These are phyloP conservation scores for Cicer cuneatum DNA, from an alignment of 306 rosid genomes.

Conservation along the genomic window DNA sequence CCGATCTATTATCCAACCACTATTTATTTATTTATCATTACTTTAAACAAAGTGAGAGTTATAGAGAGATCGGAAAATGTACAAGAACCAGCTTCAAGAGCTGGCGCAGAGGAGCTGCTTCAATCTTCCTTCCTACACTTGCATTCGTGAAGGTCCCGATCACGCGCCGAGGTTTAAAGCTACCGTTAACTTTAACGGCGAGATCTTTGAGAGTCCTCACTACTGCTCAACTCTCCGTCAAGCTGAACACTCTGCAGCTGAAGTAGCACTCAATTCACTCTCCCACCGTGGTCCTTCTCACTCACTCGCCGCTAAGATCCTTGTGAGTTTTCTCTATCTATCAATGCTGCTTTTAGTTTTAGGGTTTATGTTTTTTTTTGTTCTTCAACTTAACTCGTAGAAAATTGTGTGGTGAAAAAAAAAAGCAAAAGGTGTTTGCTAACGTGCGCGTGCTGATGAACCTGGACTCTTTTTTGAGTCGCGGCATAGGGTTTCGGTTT, in stretches of 20 bases:
- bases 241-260: conserved; percentile 92
- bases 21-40: not conserved
- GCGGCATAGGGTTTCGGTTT: not conserved
- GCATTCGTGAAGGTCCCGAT: conserved; percentile 92
- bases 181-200: conserved; percentile 86
- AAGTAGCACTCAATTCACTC: conserved; percentile 79
- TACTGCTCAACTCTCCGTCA: conserved; percentile 85
- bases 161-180: conserved; percentile 96
- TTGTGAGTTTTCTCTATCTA: conserved; percentile 54
- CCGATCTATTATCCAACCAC: conserved; percentile 57
- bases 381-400: not conserved
- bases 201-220: conserved; percentile 81
- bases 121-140: conserved; percentile 85
- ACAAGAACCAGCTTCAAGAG: conserved; percentile 99
- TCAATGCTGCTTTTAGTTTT: conserved; percentile 40
- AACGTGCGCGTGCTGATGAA: conserved; percentile 43
- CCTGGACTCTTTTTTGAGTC: conserved; percentile 6
- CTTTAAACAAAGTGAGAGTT: not conserved
- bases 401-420: not conserved
- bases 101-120: conserved; percentile 98
- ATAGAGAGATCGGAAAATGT: conserved; percentile 65
- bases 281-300: conserved; percentile 80
- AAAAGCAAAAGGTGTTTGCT: conserved; percentile 24
- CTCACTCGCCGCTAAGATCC: conserved; percentile 85
- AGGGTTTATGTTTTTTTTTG: conserved; percentile 15